Conservation (phyloP, 257 asterid genomes). For the Forsythia viridissima region DNA sequence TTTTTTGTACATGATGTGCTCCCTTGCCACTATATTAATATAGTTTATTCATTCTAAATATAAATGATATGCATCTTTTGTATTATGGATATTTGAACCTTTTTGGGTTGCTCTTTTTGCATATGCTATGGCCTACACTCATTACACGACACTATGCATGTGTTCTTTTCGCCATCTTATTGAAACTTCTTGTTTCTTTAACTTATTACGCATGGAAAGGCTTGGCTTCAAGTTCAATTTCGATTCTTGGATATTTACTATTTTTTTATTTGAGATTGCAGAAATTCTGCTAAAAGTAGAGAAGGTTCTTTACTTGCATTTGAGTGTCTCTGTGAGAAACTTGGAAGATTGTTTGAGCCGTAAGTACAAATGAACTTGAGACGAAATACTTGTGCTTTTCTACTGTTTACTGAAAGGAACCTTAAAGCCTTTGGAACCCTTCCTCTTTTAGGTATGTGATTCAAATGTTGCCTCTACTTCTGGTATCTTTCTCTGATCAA, state of each 20-base stretch:
- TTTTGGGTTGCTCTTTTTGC: background rate
- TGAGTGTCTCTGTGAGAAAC: conserved; percentile 94
- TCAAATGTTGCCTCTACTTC: conserved; percentile 85
- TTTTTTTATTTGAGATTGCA: conserved; percentile 33
- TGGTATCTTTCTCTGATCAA: conserved; percentile 93
- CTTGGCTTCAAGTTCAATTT: background rate
- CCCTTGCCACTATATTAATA: background rate
- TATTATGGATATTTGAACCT: background rate
- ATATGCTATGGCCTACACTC: background rate
- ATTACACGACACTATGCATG: background rate
- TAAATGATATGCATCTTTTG: background rate
- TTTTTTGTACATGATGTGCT: background rate
- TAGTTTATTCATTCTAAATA: background rate
- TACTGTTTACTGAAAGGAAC: conserved; percentile 14
- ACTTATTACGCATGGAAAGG: background rate
- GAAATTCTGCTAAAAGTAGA: conserved; percentile 89
- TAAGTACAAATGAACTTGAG: conserved; percentile 40
- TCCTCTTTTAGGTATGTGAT: conserved; percentile 74
- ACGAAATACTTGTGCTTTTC: conserved; percentile 18
- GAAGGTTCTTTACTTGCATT: conserved; percentile 96
- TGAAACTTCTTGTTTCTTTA: background rate
- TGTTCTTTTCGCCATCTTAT: background rate
- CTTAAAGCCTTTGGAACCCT: conserved; percentile 12
- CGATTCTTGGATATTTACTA: background rate
- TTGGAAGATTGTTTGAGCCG: conserved; percentile 98